Evolutionary conservation across 2,329 filamentous ascomycete genomes (phyloP), one percentile per base, ranked within the genome.

Genomic region (Trichoderma harzianum): DNA sequence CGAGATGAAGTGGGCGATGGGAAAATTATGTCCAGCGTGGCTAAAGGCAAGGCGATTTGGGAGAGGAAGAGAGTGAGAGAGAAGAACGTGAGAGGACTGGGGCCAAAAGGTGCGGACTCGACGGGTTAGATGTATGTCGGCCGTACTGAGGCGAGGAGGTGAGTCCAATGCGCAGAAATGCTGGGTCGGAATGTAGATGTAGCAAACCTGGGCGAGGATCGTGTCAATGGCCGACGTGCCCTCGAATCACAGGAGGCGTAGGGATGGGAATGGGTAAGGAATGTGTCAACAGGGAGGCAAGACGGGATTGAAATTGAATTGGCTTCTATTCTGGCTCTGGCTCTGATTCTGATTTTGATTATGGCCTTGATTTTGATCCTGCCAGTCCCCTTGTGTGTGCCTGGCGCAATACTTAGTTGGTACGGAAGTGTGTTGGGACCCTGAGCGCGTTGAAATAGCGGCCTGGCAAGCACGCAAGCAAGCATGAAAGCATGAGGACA

Each of bases 251-350:
- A 77, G 74, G 73, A 74, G 53, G 60, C 71, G 70, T 74, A 80
- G 78, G 80, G 79, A 79, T 53, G 78, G 73, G 73, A 21, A 62
- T 72, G 74, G 69, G 72, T 72, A 75, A 77, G 78, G 80, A 81
- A 81, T 82, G 80, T 78, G 72, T 14, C 39, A 63, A 63, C 39
- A 65, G 67, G 63, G 68, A 68, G 72, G 39, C 51, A n/a, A 61
- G 57, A 64, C 26, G 12, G 26, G n/a, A 26, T 34, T 18, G 30
- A 32, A 28, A 58, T 30, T 30, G 64, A 57, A 57, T 8, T 60
- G 32, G 51, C 21, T n/a, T 43, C n/a, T 26, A 36, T 34, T 26
- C 34, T 26, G 55, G 21, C 36, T 30, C n/a, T 53, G 47, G 5
- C 5, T 53, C 11, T 53, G 47, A 53, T 53, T 53, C 47, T 53